Evolutionary conservation across 371 early-diverging fungal genomes (phyloP).

Genomic region (Cokeromyces recurvatus): DNA sequence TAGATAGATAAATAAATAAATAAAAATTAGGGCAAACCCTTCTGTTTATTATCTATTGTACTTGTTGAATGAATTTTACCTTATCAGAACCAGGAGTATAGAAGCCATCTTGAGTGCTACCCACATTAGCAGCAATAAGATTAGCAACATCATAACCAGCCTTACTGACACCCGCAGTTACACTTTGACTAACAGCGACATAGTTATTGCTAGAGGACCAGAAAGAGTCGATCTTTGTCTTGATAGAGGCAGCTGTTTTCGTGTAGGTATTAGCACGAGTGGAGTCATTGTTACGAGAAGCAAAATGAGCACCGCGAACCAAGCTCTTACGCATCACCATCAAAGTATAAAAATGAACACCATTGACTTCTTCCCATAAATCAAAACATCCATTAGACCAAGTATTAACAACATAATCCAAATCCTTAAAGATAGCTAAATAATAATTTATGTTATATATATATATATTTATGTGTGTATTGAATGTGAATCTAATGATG

Average conservation of each 20-base stretch:
- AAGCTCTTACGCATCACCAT: conserved; percentile 59
- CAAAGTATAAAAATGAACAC: conserved; percentile 66
- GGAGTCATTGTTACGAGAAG: conserved; percentile 15
- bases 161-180: conserved; percentile 34
- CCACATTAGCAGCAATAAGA: conserved; percentile 52
- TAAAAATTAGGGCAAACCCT: no score
- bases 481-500: background rate
- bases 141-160: conserved; percentile 50
- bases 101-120: conserved; percentile 25
- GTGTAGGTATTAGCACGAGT: conserved; percentile 17
- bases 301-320: conserved; percentile 56
- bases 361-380: conserved; percentile 59
- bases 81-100: conserved; percentile 31
- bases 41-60: background rate
- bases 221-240: conserved; percentile 28
- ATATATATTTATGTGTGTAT: background rate
- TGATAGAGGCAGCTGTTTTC: conserved; percentile 15
- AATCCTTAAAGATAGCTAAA: conserved; percentile 43
- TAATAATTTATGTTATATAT: no score
- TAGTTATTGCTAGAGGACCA: conserved; percentile 23
- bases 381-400: conserved; percentile 47
- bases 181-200: conserved; percentile 29
- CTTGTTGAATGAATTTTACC: background rate
- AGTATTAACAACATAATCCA: conserved; percentile 56
- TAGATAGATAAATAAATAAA: no score